Base-by-base conservation (phyloP, 768 basidiomycete species). In the Albatrellus ellisii region DNA sequence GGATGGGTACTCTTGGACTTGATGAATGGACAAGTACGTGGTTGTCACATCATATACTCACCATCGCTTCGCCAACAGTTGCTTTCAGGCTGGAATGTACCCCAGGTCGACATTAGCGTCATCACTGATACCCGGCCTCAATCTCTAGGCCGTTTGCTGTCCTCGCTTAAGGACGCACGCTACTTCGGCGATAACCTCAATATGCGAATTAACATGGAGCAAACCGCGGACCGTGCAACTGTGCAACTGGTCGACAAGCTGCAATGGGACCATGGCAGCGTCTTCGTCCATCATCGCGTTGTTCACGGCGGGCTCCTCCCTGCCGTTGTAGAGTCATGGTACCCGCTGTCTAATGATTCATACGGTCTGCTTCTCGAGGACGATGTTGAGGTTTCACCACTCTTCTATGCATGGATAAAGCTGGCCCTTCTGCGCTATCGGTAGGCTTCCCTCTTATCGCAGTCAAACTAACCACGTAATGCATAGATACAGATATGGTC, bases 321-420 rank as follows among this genome's bases (percentile, higher is more conserved):
- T 2, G 83, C 88, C 5, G 76, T 92, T 11, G 80, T 89, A 11
- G 88, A 90, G 59, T 84, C 85, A 4, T 92, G 89, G 87, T 91
- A 86, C 54, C 88, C 89, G 4, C 59, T 64, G 20, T 67, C 69
- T 24, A 70, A 86, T 46, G 62, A 90, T 50, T 72, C 75, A 1
- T 89, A 88, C 54, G 87, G 81, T 6, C 55, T 91, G 15, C 60
- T 91, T 15, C 69, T 91, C 17, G 88, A 90, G 58, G 88, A 91
- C 52, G 88, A 92, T 54, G 67, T 88, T 8, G 89, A 92, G 54
- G 58, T 90, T 6, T 89, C 85, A 7, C 81, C 86, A 1, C 55
- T 88, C 21, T 87, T 84, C 57, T 90, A 84, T 55, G 84, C 81
- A 5, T 91, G 87, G 84, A 53, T 74, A 44, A 90, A 91, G 57